phyloP scores from a whole-genome alignment of 2,329 filamentous ascomycete species.

The Aspergillus pseudonomiae region DNA sequence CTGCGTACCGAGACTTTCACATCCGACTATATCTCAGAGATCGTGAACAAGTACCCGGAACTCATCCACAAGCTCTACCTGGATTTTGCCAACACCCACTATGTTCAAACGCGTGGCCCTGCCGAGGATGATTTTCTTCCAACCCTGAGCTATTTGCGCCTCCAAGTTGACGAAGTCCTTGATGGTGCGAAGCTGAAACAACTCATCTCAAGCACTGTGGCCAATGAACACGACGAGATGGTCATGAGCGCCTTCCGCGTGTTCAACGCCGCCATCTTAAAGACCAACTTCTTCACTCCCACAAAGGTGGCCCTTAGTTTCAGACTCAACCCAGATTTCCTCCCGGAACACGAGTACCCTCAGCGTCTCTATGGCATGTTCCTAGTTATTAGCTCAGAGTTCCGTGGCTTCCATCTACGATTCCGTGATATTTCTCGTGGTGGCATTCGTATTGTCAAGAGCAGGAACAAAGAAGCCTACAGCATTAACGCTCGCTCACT shows the following conservation, averaged over 20 bases:
- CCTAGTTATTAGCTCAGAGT: conserved; percentile 94
- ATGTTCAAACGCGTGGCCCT: conserved; percentile 64
- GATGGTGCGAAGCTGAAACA: conserved; percentile 74
- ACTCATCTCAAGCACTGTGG: conserved; percentile 75
- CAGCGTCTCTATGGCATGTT: conserved; percentile 98
- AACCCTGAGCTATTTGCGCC: conserved; percentile 67
- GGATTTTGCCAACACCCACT: conserved; percentile 86
- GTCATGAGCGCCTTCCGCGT: conserved; percentile 96
- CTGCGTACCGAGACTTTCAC: conserved; percentile 97
- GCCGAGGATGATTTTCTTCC: conserved; percentile 70
- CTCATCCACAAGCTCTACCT: conserved; percentile 88
- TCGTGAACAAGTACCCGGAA: conserved; percentile 86
- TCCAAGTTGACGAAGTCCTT: conserved; percentile 73
- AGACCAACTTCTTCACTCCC: conserved; percentile 97
- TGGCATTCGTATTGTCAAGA: conserved; percentile 98
- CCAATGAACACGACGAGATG: conserved; percentile 95
- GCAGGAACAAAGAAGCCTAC: conserved; percentile 92
- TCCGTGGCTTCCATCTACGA: conserved; percentile 93
- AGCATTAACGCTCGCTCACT: conserved; percentile 93
- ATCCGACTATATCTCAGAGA: conserved; percentile 95
- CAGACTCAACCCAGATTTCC: conserved; percentile 77
- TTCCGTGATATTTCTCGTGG: conserved; percentile 97
- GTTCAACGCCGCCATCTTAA: conserved; percentile 91
- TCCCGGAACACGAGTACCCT: conserved; percentile 89
- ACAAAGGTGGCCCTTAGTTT: conserved; percentile 98